A percentile compares a stretch with the other conserved stretches of the same genome.
phyloP scores from a whole-genome alignment of 139 green algal species.

The Coelastrella sp. region DNA sequence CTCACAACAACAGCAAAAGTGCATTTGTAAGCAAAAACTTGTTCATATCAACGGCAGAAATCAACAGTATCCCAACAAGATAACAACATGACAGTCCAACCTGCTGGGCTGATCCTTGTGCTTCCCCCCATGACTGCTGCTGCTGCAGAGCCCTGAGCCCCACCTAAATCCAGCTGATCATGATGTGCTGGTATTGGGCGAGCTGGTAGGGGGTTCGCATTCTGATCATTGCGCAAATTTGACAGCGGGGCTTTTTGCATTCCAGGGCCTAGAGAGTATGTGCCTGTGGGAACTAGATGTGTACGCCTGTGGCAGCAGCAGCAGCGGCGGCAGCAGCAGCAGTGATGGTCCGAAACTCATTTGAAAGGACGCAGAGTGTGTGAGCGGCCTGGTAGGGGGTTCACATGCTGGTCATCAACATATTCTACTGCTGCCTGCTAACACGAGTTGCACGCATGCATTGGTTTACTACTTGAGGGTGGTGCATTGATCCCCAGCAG shows the following conservation, averaged over 20 bases:
- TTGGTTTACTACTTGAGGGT: no score
- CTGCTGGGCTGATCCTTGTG: constrained; percentile 17
- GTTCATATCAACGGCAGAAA: no score
- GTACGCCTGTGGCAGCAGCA: background rate
- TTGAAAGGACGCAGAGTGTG: no score
- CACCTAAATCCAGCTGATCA: constrained; percentile 10
- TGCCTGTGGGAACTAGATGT: constrained; percentile 10
- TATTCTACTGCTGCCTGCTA: no score
- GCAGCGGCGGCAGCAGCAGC: background rate
- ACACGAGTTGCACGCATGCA: no score
- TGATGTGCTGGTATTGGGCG: background rate
- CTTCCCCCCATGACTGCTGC: constrained; percentile 26
- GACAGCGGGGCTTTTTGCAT: background rate
- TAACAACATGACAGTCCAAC: background rate
- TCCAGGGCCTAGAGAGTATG: background rate
- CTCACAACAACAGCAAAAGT: background rate
- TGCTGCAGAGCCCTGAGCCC: constrained; percentile 18
- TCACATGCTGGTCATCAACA: no score
- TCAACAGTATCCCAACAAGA: no score
- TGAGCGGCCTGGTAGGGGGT: no score
- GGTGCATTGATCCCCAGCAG: no score
- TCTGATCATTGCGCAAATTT: background rate
- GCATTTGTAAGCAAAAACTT: background rate
- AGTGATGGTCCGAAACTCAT: no score
- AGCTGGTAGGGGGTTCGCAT: background rate